A percentile compares a stretch with the other conserved stretches of the same genome.
phyloP scores from a whole-genome alignment of 192 early-diverging fungal genomes.

The Phlyctochytrium arcticum region DNA sequence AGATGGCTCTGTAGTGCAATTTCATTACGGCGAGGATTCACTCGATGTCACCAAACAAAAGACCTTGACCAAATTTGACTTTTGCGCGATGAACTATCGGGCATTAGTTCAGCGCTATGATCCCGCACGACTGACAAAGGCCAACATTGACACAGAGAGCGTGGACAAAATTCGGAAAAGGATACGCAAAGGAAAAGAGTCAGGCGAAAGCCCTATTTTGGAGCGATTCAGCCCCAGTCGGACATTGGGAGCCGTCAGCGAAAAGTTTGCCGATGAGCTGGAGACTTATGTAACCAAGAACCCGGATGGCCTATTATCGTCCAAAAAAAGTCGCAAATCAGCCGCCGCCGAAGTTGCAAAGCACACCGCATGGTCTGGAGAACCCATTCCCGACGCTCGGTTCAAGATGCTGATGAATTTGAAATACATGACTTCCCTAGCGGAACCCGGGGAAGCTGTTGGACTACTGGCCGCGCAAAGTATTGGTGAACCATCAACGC shows the following conservation, averaged over 20 bases:
- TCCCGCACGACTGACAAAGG: constrained; percentile 57
- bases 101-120: constrained; percentile 78
- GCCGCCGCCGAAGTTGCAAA: constrained; percentile 1
- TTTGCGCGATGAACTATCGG: constrained; percentile 87
- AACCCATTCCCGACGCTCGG: constrained; percentile 47
- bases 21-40: constrained; percentile 98
- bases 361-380: constrained; percentile 27
- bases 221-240: constrained; percentile 76
- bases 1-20: constrained; percentile 94
- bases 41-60: constrained; percentile 94
- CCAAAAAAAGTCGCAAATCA: constrained; percentile 7
- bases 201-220: constrained; percentile 43
- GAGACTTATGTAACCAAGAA: constrained; percentile 71
- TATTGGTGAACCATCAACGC: constrained; percentile 98
- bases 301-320: constrained; percentile 55
- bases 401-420: constrained; percentile 92
- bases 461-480: constrained; percentile 95
- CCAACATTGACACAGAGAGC: constrained; percentile 63
- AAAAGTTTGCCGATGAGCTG: constrained; percentile 72
- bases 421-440: constrained; percentile 90
- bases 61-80: constrained; percentile 85
- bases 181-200: constrained; percentile 58
- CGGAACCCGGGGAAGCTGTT: constrained; percentile 97
- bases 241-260: constrained; percentile 85
- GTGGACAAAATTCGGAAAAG: constrained; percentile 75